Evolutionary conservation across 1,139 yeast species (phyloP).

Genomic region (Geotrichum bryndzae): DNA sequence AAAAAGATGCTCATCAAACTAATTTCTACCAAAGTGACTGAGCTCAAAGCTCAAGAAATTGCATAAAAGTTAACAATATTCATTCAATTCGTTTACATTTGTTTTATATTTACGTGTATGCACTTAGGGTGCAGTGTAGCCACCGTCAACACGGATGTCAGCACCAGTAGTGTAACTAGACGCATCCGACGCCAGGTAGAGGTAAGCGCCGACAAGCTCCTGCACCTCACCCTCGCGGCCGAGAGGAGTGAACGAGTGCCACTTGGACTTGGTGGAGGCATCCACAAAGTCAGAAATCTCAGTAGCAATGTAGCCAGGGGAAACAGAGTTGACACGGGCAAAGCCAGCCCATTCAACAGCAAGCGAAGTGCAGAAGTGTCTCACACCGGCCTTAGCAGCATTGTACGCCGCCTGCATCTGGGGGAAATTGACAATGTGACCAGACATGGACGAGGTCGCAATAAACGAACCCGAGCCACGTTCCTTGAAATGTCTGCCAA

Average conservation of each 20-base stretch:
- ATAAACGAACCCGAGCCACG: conserved; percentile 69
- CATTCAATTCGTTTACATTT: not conserved
- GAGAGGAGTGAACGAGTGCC: conserved; percentile 71
- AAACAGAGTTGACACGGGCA: conserved; percentile 78
- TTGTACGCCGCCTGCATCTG: conserved; percentile 86
- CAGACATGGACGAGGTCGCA: conserved; percentile 88
- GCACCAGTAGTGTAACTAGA: conserved; percentile 79
- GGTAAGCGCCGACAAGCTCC: conserved; percentile 82
- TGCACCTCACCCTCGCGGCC: conserved; percentile 77
- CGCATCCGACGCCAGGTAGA: conserved; percentile 83
- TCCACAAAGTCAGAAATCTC: conserved; percentile 61
- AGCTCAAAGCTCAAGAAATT: not conserved
- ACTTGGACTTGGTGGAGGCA: conserved; percentile 47
- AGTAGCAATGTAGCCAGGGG: conserved; percentile 82
- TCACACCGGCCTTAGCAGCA: conserved; percentile 82
- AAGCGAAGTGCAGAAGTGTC: conserved; percentile 71
- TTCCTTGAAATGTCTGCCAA: conserved; percentile 66
- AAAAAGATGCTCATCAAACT: not conserved
- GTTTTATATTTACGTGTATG: not conserved
- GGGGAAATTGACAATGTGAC: conserved; percentile 81
- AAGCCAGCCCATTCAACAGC: conserved; percentile 90
- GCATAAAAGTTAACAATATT: not conserved
- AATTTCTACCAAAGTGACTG: not conserved
- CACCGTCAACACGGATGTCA: conserved; percentile 81
- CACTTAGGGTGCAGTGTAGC: conserved; percentile 44